phyloP scores from a whole-genome alignment of 2,329 filamentous ascomycete species.

The Lecanicillium sp. region DNA sequence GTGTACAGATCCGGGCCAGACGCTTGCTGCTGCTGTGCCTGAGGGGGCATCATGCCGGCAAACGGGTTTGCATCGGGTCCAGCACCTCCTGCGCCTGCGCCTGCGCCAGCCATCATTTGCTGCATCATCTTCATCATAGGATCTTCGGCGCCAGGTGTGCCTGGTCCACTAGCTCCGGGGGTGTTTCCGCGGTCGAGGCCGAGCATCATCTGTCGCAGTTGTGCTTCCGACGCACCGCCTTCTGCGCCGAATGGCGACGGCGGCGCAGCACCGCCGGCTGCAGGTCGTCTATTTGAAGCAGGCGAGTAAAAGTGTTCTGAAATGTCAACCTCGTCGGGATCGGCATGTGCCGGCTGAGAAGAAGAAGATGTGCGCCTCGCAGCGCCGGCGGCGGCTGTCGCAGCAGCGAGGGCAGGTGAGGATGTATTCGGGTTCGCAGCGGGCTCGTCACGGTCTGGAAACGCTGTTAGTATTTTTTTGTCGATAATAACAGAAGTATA shows the following conservation, averaged over 20 bases:
- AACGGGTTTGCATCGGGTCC: slow-evolving; percentile 27
- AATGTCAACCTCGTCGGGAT: slow-evolving; percentile 72
- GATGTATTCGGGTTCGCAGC: too few species aligned
- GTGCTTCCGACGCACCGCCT: slow-evolving; percentile 40
- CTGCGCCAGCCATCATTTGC: slow-evolving; percentile 53
- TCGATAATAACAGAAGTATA: neutral
- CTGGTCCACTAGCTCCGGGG: slow-evolving; percentile 10
- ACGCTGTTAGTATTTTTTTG: neutral
- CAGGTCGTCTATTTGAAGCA: slow-evolving; percentile 20
- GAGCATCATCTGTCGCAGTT: slow-evolving; percentile 57
- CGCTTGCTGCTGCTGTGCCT: slow-evolving; percentile 23
- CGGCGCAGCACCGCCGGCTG: slow-evolving; percentile 25
- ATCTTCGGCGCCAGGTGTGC: slow-evolving; percentile 13
- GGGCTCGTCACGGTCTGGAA: neutral
- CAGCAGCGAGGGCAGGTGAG: slow-evolving; percentile 23
- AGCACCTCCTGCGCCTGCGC: slow-evolving; percentile 18
- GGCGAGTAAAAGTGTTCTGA: slow-evolving; percentile 64
- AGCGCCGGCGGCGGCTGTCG: slow-evolving; percentile 20
- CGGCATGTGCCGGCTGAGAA: slow-evolving; percentile 31
- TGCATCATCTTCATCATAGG: slow-evolving; percentile 57
- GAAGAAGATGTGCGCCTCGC: slow-evolving; percentile 14
- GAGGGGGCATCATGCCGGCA: slow-evolving; percentile 34
- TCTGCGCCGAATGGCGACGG: slow-evolving; percentile 12
- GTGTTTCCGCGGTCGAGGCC: slow-evolving; percentile 34
- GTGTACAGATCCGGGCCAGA: slow-evolving; percentile 26